A percentile compares a stretch with the other conserved stretches of the same genome.
Evolutionary conservation across 805 yeast genomes (phyloP).

Genomic region (Wickerhamiella shivajii): DNA sequence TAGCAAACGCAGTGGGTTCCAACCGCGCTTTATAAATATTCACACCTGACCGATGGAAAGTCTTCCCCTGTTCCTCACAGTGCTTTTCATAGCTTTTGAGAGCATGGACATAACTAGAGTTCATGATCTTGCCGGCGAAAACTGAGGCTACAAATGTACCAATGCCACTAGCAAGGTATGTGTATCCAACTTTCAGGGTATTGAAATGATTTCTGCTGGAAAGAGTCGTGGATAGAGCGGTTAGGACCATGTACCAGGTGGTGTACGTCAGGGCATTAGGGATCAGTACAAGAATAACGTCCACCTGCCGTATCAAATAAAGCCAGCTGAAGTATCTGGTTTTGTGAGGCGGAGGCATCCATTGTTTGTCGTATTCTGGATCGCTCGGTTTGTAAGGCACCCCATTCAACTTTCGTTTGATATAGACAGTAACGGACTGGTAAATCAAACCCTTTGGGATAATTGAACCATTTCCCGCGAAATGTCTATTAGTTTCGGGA

Average conservation of each 20-base stretch:
- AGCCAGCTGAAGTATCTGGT: conserved; percentile 23
- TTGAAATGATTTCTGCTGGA: conserved; percentile 35
- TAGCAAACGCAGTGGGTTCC: conserved; percentile 32
- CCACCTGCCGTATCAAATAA: conserved; percentile 31
- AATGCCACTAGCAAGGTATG: conserved; percentile 62
- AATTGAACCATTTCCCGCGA: conserved; percentile 65
- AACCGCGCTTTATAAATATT: conserved; percentile 44
- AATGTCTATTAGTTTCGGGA: conserved; percentile 62
- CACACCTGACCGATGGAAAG: conserved; percentile 23
- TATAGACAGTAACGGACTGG: conserved; percentile 17
- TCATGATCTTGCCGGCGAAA: conserved; percentile 40
- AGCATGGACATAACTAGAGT: conserved; percentile 32
- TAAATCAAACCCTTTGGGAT: conserved; percentile 23
- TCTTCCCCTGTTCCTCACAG: conserved; percentile 18
- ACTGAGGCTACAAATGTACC: conserved; percentile 52
- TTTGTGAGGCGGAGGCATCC: conserved; percentile 15
- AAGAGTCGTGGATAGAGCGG: conserved; percentile 46
- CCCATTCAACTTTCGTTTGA: conserved; percentile 15
- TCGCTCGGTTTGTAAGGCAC: conserved; percentile 15
- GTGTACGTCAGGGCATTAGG: conserved; percentile 53
- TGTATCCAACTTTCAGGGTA: conserved; percentile 47
- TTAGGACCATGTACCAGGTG: conserved; percentile 53
- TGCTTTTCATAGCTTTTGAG: conserved; percentile 14
- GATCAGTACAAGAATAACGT: conserved; percentile 35
- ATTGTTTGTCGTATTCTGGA: conserved; percentile 13